phyloP scores from a whole-genome alignment of 257 asterid genomes.

The Ehretia macrophylla region DNA sequence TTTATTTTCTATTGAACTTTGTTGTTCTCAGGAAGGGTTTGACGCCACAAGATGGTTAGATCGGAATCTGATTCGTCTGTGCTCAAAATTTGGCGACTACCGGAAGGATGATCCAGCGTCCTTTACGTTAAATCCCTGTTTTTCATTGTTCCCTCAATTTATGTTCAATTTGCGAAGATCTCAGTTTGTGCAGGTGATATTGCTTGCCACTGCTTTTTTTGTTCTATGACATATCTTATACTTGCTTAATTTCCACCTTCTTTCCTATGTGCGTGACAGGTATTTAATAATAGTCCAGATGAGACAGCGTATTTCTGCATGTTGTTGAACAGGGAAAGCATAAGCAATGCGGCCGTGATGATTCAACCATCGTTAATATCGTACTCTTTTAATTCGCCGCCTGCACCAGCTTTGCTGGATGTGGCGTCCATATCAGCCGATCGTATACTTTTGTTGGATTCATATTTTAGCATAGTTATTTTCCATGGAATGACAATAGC shows the following conservation, averaged over 20 bases:
- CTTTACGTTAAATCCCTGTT: constrained; percentile 69
- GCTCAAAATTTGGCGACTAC: constrained; percentile 96
- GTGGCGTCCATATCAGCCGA: constrained; percentile 90
- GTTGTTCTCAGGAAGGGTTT: constrained; percentile 75
- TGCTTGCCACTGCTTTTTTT: constrained; percentile 6
- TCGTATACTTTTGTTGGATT: constrained; percentile 86
- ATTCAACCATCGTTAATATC: constrained; percentile 91
- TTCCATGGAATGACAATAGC: constrained; percentile 99
- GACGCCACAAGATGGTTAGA: constrained; percentile 96
- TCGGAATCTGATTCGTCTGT: constrained; percentile 85
- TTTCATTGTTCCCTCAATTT: constrained; percentile 94
- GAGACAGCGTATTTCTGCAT: constrained; percentile 98
- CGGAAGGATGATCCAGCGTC: constrained; percentile 93
- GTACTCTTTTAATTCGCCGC: constrained; percentile 78
- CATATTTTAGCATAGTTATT: constrained; percentile 86
- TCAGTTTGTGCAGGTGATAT: constrained; percentile 84
- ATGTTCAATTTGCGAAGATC: constrained; percentile 95
- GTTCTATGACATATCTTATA: neutral
- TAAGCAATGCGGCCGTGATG: constrained; percentile 94
- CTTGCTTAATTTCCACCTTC: constrained; percentile 2
- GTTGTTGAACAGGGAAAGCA: constrained; percentile 81
- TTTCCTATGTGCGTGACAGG: constrained; percentile 40
- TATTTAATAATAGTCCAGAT: constrained; percentile 95
- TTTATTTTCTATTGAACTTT: constrained; percentile 1
- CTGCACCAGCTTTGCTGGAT: constrained; percentile 87